Conservation (phyloP, 1,284 basidiomycete species). For the Afroboletus lepidellus region DNA sequence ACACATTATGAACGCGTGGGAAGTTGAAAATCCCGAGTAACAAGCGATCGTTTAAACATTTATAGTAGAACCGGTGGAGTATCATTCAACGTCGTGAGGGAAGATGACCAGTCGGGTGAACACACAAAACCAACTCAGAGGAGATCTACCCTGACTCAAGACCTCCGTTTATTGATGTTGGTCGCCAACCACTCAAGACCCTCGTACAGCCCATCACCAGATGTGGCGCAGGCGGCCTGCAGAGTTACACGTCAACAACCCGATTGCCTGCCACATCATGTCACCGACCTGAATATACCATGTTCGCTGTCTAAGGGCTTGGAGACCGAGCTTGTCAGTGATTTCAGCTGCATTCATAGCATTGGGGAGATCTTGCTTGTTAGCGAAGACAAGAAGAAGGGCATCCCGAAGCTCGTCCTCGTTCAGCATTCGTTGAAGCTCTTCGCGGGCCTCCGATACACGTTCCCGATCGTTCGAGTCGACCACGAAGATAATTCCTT, state of each 20-base stretch:
- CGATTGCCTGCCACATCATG: neutral
- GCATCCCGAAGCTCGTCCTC: constrained; percentile 99
- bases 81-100: constrained; percentile 40
- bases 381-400: constrained; percentile 97
- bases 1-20: neutral
- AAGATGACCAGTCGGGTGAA: constrained; percentile 47
- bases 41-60: constrained; percentile 22
- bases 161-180: constrained; percentile 79
- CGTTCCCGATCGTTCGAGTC: constrained; percentile 99
- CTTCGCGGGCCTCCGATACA: constrained; percentile 98
- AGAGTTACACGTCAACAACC: constrained; percentile 23
- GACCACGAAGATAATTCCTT: constrained; percentile 99
- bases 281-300: constrained; percentile 95
- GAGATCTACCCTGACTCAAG: constrained; percentile 46
- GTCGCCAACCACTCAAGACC: constrained; percentile 94
- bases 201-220: constrained; percentile 98
- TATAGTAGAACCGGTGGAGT: constrained; percentile 29
- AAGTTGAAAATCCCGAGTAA: constrained; percentile 27
- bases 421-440: constrained; percentile 99
- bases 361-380: constrained; percentile 99
- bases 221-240: constrained; percentile 96
- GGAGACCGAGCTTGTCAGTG: constrained; percentile 98
- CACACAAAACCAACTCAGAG: constrained; percentile 45
- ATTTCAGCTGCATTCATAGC: constrained; percentile 99
- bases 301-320: constrained; percentile 93